Conservation (phyloP, 2,329 filamentous ascomycete species). For the Aschersonia sp. region DNA sequence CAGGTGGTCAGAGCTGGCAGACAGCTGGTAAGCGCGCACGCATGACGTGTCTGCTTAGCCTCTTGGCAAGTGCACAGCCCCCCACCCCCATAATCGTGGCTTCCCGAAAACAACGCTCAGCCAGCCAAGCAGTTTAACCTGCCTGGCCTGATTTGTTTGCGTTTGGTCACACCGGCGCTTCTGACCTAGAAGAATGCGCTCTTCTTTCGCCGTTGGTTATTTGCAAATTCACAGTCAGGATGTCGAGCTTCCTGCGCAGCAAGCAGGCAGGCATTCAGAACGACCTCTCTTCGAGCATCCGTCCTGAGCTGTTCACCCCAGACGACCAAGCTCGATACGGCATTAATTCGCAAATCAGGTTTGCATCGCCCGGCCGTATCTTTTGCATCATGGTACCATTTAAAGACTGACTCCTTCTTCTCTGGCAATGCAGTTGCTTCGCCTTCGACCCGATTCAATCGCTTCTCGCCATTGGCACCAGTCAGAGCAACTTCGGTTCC, state of each 20-base stretch:
- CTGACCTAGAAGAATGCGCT: neutral
- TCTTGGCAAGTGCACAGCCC: neutral
- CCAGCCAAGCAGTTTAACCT: neutral
- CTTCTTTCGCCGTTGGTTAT: neutral
- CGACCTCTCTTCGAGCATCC: conserved; percentile 74
- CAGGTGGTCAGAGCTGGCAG: no score
- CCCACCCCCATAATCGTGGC: neutral
- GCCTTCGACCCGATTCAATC: conserved; percentile 92
- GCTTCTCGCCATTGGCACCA: conserved; percentile 81
- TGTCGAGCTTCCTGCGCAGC: conserved; percentile 79
- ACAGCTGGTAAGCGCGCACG: no score
- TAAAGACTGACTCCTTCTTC: neutral
- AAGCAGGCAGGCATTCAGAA: conserved; percentile 89
- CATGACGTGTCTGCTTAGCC: neutral
- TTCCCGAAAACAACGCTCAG: neutral
- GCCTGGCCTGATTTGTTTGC: neutral
- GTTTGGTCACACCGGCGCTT: no score
- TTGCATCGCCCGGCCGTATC: neutral
- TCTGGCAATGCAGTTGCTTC: conserved; percentile 43
- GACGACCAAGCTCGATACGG: conserved; percentile 77
- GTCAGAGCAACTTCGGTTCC: conserved; percentile 69
- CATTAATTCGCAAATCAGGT: conserved; percentile 63
- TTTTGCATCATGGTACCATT: conserved; percentile 5
- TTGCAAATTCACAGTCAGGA: conserved; percentile 20
- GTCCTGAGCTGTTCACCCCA: conserved; percentile 62